Evolutionary conservation across 805 yeast species (phyloP), one percentile per base, ranked within the genome.

Genomic region (Candida awuae): DNA sequence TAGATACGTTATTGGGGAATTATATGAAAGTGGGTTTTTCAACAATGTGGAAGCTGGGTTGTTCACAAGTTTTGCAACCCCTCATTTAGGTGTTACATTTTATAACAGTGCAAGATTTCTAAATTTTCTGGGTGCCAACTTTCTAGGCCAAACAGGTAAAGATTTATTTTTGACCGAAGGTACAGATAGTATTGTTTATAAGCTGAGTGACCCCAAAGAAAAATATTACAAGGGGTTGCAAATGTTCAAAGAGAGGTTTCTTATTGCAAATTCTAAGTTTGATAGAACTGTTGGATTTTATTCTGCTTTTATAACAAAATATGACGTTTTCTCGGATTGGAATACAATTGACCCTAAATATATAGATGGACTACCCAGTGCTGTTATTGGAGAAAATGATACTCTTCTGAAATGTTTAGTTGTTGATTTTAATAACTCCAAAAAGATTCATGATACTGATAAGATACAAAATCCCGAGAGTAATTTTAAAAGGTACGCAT

Each of bases 231-330:
- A 69, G 37, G 94, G 84, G 0, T 64, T 88, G 35, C 41, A 52
- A 9, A 53, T 50, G 42, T 88, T 88, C 56, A 62, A 75, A 43
- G 67, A 70, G 39, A 69, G 81, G 38, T 63, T 74, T 3, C 55
- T 77, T 2, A 64, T 86, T 41, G 87, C 95, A 8, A 88, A 90
- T 59, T 70, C 80, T 18, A 69, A 77, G 40, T 79, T 84, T 53
- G 97, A 88, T 59, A 68, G 96, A 43, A 75, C 94, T 0, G 97
- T 88, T 7, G 80, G 90, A 13, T 90, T 86, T 57, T 84, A 77
- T 61, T 85, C 97, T 0, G 70, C 94, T 0, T 87, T 68, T 57
- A 80, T 90, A 42, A 69, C 90, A 4, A 69, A 77, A 22, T 71
- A 69, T 43, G 76, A 84, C 39, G 95, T 95, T 2, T 87, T 86